Evolutionary conservation across 441 rosid genomes (phyloP).

Genomic region (Pelargonium citronellum): DNA sequence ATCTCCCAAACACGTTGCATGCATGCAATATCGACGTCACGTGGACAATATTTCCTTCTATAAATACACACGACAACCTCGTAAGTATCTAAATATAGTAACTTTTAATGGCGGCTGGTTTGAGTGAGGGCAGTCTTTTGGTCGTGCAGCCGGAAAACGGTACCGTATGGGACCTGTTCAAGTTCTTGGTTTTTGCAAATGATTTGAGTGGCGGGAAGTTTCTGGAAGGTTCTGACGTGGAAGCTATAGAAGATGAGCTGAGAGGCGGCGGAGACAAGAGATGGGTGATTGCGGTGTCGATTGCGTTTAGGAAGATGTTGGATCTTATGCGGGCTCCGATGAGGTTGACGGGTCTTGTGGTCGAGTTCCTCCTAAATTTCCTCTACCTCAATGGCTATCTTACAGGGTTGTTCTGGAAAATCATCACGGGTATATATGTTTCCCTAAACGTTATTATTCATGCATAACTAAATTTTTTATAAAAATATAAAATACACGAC

Average conservation of each 20-base stretch:
- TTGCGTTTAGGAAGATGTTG: slow-evolving; percentile 46
- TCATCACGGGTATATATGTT: slow-evolving; percentile 35
- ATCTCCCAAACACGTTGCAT: no score
- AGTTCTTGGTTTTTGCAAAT: slow-evolving; percentile 36
- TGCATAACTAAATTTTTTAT: no score
- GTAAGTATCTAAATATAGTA: no score
- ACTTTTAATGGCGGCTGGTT: not conserved
- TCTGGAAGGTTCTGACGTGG: slow-evolving; percentile 40
- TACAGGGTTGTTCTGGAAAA: slow-evolving; percentile 38
- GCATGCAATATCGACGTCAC: no score
- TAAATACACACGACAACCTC: not conserved
- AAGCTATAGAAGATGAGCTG: slow-evolving; percentile 18
- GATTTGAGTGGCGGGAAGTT: slow-evolving; percentile 40
- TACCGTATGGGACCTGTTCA: slow-evolving; percentile 42
- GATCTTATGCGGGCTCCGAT: slow-evolving; percentile 42
- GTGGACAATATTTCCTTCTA: no score
- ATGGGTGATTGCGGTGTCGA: slow-evolving; percentile 56
- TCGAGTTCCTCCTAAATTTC: slow-evolving; percentile 65
- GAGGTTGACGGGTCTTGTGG: slow-evolving; percentile 47
- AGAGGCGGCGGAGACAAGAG: slow-evolving; percentile 34
- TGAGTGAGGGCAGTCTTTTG: slow-evolving; percentile 28
- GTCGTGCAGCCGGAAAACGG: slow-evolving; percentile 53
- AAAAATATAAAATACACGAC: no score
- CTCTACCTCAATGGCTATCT: slow-evolving; percentile 49
- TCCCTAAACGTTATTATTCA: no score